phyloP scores from a whole-genome alignment of 2,329 filamentous ascomycete species.

The Aspergillus aculeatinus region DNA sequence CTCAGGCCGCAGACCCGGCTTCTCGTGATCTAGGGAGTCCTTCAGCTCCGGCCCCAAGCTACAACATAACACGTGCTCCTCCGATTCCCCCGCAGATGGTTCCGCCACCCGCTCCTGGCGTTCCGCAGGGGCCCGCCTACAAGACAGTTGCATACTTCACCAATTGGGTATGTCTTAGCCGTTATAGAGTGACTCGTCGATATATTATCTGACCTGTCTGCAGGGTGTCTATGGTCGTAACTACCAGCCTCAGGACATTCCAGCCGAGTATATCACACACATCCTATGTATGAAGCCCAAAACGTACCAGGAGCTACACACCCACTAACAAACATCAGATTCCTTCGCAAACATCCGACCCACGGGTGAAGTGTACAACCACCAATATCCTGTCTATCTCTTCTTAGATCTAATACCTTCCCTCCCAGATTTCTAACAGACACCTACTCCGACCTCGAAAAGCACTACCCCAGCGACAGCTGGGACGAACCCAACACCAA shows the following conservation, averaged over 20 bases:
- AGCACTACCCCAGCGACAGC: conserved; percentile 67
- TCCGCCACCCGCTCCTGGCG: conserved; percentile 3
- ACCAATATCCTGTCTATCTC: background rate
- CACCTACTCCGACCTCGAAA: conserved; percentile 65
- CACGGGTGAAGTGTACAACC: conserved; percentile 72
- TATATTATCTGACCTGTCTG: background rate
- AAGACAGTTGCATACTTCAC: conserved; percentile 44
- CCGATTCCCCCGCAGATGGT: background rate
- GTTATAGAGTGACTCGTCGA: background rate
- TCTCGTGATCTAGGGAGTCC: background rate
- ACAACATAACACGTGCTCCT: background rate
- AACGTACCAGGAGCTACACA: background rate
- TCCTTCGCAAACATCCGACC: conserved; percentile 82
- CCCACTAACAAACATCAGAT: conserved; percentile 37
- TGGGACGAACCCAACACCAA: conserved; percentile 68
- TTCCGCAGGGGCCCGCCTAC: background rate
- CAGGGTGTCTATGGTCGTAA: conserved; percentile 82
- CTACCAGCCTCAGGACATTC: conserved; percentile 80
- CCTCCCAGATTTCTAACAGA: conserved; percentile 50
- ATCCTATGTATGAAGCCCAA: conserved; percentile 57
- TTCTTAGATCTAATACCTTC: background rate
- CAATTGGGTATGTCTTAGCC: conserved; percentile 39
- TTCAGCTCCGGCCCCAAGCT: background rate
- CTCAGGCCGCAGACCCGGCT: background rate
- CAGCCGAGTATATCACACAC: conserved; percentile 78